Percentiles rank a stretch among this genome's conserved stretches.
These are phyloP conservation scores for Neurospora terricola DNA, from an alignment of 495 filamentous ascomycete genomes.

Conservation along the genomic window DNA sequence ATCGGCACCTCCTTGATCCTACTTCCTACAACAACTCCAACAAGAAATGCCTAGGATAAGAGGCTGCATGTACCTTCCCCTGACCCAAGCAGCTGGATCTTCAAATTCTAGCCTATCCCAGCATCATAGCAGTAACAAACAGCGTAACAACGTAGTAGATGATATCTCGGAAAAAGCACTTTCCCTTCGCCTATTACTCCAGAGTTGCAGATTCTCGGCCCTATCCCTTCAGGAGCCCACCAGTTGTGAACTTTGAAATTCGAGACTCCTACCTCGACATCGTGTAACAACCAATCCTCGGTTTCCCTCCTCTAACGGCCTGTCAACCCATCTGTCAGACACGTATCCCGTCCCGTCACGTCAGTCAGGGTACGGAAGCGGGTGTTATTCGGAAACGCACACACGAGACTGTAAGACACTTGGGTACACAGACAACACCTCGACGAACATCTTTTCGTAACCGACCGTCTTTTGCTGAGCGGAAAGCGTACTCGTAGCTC, in stretches of 20 bases:
- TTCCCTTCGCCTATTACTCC: too few relatives aligned
- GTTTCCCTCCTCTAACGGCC: not conserved
- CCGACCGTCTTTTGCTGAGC: too few relatives aligned
- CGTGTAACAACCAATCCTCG: not conserved
- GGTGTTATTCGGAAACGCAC: not conserved
- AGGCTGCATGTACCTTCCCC: not conserved
- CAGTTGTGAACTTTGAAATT: too few relatives aligned
- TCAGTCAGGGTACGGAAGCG: not conserved
- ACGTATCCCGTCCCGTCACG: not conserved
- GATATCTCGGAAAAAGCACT: not conserved
- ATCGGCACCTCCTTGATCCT: too few relatives aligned
- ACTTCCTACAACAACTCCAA: too few relatives aligned
- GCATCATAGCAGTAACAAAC: not conserved
- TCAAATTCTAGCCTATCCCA: too few relatives aligned
- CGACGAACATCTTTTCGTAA: not conserved
- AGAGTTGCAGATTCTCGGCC: too few relatives aligned
- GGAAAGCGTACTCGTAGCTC: too few relatives aligned
- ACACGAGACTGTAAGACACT: not conserved
- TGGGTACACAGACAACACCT: not conserved
- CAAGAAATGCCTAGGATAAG: too few relatives aligned
- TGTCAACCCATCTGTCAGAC: not conserved
- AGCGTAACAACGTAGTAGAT: not conserved
- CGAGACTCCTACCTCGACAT: too few relatives aligned
- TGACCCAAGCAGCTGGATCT: not conserved
- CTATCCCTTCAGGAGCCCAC: too few relatives aligned